These are phyloP conservation scores for Globisporangium orthogonon DNA, from an alignment of 352 stramenopile species.

Conservation along the genomic window DNA sequence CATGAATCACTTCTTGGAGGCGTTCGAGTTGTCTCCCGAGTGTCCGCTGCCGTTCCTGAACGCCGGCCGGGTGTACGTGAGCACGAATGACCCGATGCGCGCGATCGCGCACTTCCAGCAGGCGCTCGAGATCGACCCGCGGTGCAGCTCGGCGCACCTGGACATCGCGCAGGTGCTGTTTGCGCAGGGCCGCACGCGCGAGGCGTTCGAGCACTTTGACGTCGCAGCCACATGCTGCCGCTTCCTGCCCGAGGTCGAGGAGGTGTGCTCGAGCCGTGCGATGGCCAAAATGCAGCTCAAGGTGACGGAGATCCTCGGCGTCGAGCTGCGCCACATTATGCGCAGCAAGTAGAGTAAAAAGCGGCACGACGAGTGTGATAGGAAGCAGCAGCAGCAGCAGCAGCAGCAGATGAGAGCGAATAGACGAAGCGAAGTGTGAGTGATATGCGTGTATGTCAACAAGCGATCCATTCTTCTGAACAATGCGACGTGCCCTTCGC, in stretches of 20 bases:
- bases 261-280: slow-evolving; percentile 63
- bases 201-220: slow-evolving; percentile 77
- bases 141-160: slow-evolving; percentile 74
- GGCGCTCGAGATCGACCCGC: slow-evolving; percentile 65
- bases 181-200: slow-evolving; percentile 58
- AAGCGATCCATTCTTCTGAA: too few species aligned
- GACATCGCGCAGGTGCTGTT: slow-evolving; percentile 86
- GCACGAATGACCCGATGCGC: slow-evolving; percentile 74
- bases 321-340: slow-evolving; percentile 85
- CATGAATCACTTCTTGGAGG: slow-evolving; percentile 71
- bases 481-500: too few species aligned
- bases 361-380: not conserved
- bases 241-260: slow-evolving; percentile 79
- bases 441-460: too few species aligned
- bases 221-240: slow-evolving; percentile 61
- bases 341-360: slow-evolving; percentile 44
- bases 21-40: slow-evolving; percentile 64
- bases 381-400: not conserved
- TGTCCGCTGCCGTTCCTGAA: slow-evolving; percentile 83
- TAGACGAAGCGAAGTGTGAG: not conserved
- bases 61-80: slow-evolving; percentile 73
- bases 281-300: slow-evolving; percentile 86
- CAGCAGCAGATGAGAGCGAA: not conserved
- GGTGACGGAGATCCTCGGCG: slow-evolving; percentile 78
- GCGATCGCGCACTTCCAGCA: slow-evolving; percentile 81